Percentiles rank a stretch among this genome's conserved stretches.
Conservation (phyloP, 2,329 filamentous ascomycete genomes). For the Cyclaneusma minus region DNA sequence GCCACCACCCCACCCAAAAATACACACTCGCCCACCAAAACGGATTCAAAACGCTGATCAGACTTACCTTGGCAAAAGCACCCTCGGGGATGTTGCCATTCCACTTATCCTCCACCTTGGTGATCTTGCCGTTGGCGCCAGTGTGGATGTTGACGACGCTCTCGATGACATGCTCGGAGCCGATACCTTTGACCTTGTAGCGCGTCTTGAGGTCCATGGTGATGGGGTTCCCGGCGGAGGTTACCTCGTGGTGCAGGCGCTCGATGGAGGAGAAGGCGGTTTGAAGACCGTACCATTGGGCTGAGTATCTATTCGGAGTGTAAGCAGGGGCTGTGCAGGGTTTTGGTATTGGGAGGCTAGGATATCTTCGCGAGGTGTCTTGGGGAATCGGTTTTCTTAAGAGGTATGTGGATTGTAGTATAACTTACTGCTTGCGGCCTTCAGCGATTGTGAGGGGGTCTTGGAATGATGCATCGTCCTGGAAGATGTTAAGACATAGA, state of each 20-base stretch:
- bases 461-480: slow-evolving; percentile 36
- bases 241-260: slow-evolving; percentile 36
- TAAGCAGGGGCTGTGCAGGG: too few species aligned
- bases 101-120: slow-evolving; percentile 38
- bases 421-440: slow-evolving; percentile 38
- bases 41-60: slow-evolving; percentile 17
- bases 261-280: slow-evolving; percentile 41
- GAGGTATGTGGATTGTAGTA: slow-evolving; percentile 31
- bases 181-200: slow-evolving; percentile 36
- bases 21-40: slow-evolving; percentile 23
- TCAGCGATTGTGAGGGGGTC: slow-evolving; percentile 42
- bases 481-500: not conserved
- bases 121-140: slow-evolving; percentile 26
- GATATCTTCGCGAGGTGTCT: too few species aligned
- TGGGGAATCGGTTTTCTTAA: too few species aligned
- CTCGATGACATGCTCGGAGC: slow-evolving; percentile 31
- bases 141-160: slow-evolving; percentile 31
- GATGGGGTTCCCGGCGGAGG: slow-evolving; percentile 40
- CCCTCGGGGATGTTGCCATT: slow-evolving; percentile 34
- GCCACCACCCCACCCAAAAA: slow-evolving; percentile 21
- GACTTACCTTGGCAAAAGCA: slow-evolving; percentile 32
- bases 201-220: slow-evolving; percentile 35
- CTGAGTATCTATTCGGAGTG: too few species aligned
- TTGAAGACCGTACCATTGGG: slow-evolving; percentile 42
- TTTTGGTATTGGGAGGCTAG: slow-evolving; percentile 3